phyloP scores from a whole-genome alignment of 179 eudicot genomes.

The Camellia oleifera region DNA sequence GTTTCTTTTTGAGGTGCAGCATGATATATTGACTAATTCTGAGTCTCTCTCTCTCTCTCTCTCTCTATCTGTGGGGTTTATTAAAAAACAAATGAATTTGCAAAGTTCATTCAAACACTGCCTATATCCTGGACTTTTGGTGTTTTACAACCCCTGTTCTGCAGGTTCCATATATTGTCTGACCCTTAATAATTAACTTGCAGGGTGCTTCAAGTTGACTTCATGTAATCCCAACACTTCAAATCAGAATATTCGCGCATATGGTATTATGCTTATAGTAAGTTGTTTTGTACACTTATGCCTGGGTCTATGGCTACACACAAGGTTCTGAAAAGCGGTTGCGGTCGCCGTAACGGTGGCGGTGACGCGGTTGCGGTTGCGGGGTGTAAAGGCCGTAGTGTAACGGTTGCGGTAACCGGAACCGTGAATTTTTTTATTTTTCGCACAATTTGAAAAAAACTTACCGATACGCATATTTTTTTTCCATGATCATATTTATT shows the following conservation, averaged over 20 bases:
- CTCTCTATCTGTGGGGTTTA: too few species aligned
- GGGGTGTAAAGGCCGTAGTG: too few species aligned
- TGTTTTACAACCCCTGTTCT: background rate
- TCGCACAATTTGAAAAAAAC: too few species aligned
- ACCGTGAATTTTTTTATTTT: too few species aligned
- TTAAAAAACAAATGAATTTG: too few species aligned
- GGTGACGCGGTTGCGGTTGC: too few species aligned
- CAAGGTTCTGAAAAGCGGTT: too few species aligned
- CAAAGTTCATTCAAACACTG: background rate
- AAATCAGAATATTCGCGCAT: slow-evolving; percentile 73
- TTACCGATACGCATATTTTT: too few species aligned
- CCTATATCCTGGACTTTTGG: background rate
- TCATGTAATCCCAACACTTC: slow-evolving; percentile 44
- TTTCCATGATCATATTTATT: too few species aligned
- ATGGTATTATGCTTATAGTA: slow-evolving; percentile 83
- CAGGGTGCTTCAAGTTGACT: slow-evolving; percentile 84
- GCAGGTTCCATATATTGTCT: background rate
- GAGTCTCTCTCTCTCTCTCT: too few species aligned
- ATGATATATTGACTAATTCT: background rate
- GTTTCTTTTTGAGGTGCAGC: slow-evolving; percentile 22
- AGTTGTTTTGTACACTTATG: slow-evolving; percentile 29
- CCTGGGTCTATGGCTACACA: background rate
- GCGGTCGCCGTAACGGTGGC: too few species aligned
- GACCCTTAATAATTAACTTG: slow-evolving; percentile 16
- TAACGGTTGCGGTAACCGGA: too few species aligned